Evolutionary conservation across 2,329 filamentous ascomycete species (phyloP).

Genomic region (Neofusicoccum umdonicola): DNA sequence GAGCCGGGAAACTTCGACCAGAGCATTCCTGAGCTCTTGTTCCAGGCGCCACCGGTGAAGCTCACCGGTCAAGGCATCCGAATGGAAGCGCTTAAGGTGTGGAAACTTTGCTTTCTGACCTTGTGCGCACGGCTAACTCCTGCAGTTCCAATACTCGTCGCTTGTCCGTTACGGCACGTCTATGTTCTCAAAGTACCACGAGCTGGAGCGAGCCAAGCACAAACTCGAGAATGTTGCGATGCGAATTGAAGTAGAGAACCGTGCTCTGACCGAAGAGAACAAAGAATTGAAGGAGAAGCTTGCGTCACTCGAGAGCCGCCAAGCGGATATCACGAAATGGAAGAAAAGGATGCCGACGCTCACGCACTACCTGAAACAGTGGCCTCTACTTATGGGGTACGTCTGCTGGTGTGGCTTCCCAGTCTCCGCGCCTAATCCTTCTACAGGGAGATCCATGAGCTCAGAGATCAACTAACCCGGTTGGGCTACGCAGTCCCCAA

Average conservation of each 20-base stretch:
- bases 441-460: conserved; percentile 12
- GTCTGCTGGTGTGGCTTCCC: background rate
- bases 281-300: conserved; percentile 26
- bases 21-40: conserved; percentile 43
- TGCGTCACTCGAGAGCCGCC: conserved; percentile 22
- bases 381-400: conserved; percentile 32
- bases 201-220: background rate
- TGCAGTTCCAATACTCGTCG: conserved; percentile 49
- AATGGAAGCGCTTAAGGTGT: conserved; percentile 45
- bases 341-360: conserved; percentile 31
- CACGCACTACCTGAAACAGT: conserved; percentile 36
- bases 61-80: conserved; percentile 36
- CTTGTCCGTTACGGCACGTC: conserved; percentile 33
- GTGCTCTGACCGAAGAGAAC: conserved; percentile 15
- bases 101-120: background rate
- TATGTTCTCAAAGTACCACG: background rate
- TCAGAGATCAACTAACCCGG: conserved; percentile 12
- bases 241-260: background rate
- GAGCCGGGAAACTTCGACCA: conserved; percentile 41
- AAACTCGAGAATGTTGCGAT: background rate
- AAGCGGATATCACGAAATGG: conserved; percentile 31
- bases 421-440: background rate
- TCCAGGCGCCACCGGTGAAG: conserved; percentile 45
- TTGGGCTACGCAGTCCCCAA: conserved; percentile 16
- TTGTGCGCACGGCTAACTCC: background rate